These are phyloP conservation scores for Monilinia vaccinii-corymbosi DNA, from an alignment of 2,329 filamentous ascomycete genomes.

Conservation along the genomic window DNA sequence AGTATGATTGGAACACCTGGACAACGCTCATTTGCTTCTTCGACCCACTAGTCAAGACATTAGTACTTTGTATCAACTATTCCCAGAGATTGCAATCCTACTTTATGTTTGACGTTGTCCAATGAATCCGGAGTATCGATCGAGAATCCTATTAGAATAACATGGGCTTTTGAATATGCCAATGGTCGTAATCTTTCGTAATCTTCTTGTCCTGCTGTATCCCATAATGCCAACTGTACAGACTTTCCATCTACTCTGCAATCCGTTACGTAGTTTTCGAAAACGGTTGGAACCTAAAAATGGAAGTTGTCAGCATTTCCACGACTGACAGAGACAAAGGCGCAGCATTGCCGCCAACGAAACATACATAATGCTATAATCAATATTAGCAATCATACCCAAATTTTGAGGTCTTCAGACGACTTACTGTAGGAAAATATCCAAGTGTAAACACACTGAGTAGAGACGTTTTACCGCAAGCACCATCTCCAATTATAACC, in stretches of 20 bases:
- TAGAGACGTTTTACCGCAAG: slow-evolving; percentile 95
- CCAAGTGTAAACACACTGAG: slow-evolving; percentile 96
- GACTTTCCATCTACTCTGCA: slow-evolving; percentile 97
- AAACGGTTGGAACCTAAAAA: slow-evolving; percentile 80
- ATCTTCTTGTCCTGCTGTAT: slow-evolving; percentile 99
- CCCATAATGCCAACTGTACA: slow-evolving; percentile 96
- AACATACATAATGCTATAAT: slow-evolving; percentile 41
- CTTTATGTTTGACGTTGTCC: slow-evolving; percentile 97
- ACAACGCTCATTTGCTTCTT: slow-evolving; percentile 89
- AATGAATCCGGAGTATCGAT: slow-evolving; percentile 92
- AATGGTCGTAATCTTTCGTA: slow-evolving; percentile 92
- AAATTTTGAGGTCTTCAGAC: slow-evolving; percentile 9
- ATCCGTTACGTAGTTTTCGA: slow-evolving; percentile 99
- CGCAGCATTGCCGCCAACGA: background rate
- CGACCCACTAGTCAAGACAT: slow-evolving; percentile 62
- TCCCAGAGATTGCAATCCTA: slow-evolving; percentile 31
- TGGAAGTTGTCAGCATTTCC: slow-evolving; percentile 36
- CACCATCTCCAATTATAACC: slow-evolving; percentile 94
- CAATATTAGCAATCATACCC: slow-evolving; percentile 22
- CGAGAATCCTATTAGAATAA: slow-evolving; percentile 92
- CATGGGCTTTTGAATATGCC: slow-evolving; percentile 94
- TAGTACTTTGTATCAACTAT: slow-evolving; percentile 10
- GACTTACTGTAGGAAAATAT: slow-evolving; percentile 90
- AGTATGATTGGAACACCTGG: slow-evolving; percentile 90
- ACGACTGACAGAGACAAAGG: background rate